Evolutionary conservation across 345 rosid species (phyloP).

Genomic region (Nasturtium officinale): DNA sequence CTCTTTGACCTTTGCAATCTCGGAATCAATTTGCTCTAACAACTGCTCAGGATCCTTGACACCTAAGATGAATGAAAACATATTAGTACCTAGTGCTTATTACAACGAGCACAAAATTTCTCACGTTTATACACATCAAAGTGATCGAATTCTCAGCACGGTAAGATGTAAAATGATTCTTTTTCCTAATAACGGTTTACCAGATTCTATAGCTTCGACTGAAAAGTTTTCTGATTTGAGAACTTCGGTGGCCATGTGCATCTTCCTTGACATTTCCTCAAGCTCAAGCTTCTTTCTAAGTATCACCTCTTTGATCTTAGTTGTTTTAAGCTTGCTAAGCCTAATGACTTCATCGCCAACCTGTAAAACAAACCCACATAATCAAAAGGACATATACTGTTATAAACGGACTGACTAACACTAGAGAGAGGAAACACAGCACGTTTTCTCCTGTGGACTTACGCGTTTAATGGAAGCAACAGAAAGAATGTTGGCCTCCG

Average conservation of each 20-base stretch:
- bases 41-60: conserved; percentile 51
- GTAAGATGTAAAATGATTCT: not conserved
- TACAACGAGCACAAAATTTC: conserved; percentile 1
- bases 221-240: conserved; percentile 45
- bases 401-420: not conserved
- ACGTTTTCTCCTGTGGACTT: conserved; percentile 32
- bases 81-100: not conserved
- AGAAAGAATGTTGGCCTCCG: conserved; percentile 61
- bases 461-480: conserved; percentile 55
- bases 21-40: conserved; percentile 61
- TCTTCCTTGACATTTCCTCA: conserved; percentile 67
- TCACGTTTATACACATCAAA: not conserved
- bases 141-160: not conserved
- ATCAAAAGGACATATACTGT: not conserved
- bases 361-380: conserved; percentile 38
- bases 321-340: conserved; percentile 60
- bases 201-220: conserved; percentile 56
- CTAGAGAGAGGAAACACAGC: not conserved
- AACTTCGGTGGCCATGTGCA: conserved; percentile 59
- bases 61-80: conserved; percentile 42
- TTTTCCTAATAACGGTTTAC: conserved; percentile 38
- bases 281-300: conserved; percentile 68
- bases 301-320: conserved; percentile 69
- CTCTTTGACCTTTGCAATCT: conserved; percentile 63
- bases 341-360: conserved; percentile 69